phyloP scores from a whole-genome alignment of 495 filamentous ascomycete genomes.

The Neurospora africana region DNA sequence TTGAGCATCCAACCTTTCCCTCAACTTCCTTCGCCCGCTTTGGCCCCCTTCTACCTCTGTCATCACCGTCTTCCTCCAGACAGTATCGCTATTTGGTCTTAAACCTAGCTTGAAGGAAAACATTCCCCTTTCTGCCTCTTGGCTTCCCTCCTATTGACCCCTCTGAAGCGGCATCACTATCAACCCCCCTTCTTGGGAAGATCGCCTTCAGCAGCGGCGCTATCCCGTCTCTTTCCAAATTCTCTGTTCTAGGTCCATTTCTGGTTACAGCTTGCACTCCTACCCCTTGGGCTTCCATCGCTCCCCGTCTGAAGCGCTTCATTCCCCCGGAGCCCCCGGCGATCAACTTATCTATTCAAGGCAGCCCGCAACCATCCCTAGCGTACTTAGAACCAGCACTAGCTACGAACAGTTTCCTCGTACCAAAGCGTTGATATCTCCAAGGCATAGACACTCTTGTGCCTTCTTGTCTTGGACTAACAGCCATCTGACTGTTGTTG shows the following conservation, averaged over 20 bases:
- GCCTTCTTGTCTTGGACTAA: not conserved
- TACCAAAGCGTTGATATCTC: not conserved
- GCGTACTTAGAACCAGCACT: not conserved
- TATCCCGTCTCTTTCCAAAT: not conserved
- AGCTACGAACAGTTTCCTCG: not conserved
- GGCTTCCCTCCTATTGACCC: not conserved
- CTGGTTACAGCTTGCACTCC: not conserved
- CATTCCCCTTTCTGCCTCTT: not conserved
- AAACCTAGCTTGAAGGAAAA: not conserved
- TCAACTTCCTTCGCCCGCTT: not conserved
- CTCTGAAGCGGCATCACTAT: not conserved
- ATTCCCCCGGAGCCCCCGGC: not conserved
- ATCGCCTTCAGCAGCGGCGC: not conserved
- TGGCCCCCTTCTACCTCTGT: not conserved
- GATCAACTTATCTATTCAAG: not conserved
- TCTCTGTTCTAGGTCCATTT: not conserved
- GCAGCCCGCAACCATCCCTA: not conserved
- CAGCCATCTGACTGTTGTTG: not conserved
- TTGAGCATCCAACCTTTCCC: not conserved
- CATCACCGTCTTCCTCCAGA: not conserved
- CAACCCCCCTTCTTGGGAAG: not conserved
- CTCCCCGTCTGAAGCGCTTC: not conserved
- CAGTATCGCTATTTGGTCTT: not conserved
- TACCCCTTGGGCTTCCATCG: not conserved
- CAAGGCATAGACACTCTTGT: not conserved